A percentile compares a stretch with the other conserved stretches of the same genome.
Evolutionary conservation across 225 moss, liverwort and hornwort species (phyloP).

Genomic region (Straminergon stramineum): DNA sequence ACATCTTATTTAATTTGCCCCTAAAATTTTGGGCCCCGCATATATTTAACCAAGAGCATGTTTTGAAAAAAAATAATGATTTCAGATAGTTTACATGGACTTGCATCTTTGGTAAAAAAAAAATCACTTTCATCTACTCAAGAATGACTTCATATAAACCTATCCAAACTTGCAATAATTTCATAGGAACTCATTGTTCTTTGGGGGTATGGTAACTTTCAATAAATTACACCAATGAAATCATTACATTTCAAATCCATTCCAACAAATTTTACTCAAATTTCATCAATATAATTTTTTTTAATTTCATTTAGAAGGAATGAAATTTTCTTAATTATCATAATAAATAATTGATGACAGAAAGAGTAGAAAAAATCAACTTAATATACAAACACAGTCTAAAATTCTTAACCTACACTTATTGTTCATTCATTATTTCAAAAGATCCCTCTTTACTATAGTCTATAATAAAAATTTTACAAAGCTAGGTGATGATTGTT

Average conservation of each 20-base stretch:
- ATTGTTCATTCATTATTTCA: background rate
- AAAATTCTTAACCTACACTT: background rate
- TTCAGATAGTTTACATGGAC: rapidly evolving
- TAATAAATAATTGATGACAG: background rate
- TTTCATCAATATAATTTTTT: background rate
- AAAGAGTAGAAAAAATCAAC: background rate
- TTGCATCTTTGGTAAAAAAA: background rate
- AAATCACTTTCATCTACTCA: too few relatives aligned
- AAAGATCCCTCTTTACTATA: background rate
- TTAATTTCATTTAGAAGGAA: background rate
- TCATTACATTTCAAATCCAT: background rate
- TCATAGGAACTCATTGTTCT: rapidly evolving
- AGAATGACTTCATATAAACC: background rate
- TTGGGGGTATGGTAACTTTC: rapidly evolving
- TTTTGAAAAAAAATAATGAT: background rate
- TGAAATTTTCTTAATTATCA: background rate
- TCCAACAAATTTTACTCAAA: background rate
- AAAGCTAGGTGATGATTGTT: background rate
- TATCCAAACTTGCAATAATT: background rate
- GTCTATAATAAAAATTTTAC: background rate
- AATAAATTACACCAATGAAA: background rate
- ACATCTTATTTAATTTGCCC: rapidly evolving
- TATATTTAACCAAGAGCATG: rapidly evolving
- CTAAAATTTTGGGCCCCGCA: background rate
- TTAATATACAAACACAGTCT: background rate